Conservation (phyloP, 345 rosid species). For the Corchorus olitorius region DNA sequence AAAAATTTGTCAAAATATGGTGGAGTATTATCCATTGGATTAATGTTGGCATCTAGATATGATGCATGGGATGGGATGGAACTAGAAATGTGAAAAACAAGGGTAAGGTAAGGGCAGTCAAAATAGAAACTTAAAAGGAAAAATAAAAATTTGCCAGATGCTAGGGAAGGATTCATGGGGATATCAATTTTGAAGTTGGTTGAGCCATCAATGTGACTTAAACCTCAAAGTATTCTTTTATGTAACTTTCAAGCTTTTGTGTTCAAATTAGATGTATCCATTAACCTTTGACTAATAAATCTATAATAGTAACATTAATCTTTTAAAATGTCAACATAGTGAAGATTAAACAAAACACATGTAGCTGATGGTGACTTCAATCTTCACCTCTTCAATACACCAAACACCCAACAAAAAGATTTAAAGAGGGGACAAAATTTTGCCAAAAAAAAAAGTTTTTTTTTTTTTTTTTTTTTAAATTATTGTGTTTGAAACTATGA, state of each 20-base stretch:
- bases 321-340: not conserved
- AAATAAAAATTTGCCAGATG: not conserved
- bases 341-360: not conserved
- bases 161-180: not conserved
- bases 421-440: not conserved
- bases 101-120: not conserved
- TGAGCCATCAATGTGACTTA: not conserved
- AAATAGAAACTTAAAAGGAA: not conserved
- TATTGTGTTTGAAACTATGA: too few relatives aligned
- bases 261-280: not conserved
- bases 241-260: not conserved
- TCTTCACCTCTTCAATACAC: not conserved
- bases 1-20: too few relatives aligned
- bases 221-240: not conserved
- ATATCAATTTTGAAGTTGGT: not conserved
- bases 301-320: too few relatives aligned
- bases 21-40: too few relatives aligned
- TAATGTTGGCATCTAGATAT: too few relatives aligned
- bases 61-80: not conserved
- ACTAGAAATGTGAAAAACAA: not conserved
- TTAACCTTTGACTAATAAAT: not conserved
- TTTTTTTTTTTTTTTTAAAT: too few relatives aligned
- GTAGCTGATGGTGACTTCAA: not conserved
- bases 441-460: not conserved
- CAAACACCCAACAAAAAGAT: not conserved